Evolutionary conservation across 2,329 filamentous ascomycete genomes (phyloP).

Genomic region (Alternaria gansuensis): DNA sequence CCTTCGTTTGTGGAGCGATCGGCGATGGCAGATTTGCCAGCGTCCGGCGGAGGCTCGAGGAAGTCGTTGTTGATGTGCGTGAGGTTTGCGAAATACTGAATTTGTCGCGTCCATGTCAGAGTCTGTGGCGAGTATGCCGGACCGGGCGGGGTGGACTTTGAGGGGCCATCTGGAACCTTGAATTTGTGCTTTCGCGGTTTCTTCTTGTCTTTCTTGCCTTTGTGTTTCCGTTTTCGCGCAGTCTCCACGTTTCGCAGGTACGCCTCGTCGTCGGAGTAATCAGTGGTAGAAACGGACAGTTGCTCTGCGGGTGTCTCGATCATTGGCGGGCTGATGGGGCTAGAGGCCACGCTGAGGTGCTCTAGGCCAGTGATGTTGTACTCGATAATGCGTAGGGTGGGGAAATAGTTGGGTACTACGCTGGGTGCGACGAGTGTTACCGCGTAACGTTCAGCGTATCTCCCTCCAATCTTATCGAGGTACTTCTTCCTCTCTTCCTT

Average conservation of each 20-base stretch:
- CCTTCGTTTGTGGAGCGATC: constrained; percentile 20
- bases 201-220: constrained; percentile 59
- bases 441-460: constrained; percentile 85
- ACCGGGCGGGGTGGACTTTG: constrained; percentile 76
- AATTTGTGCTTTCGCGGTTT: constrained; percentile 57
- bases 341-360: constrained; percentile 41
- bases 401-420: constrained; percentile 91
- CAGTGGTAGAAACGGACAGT: constrained; percentile 15
- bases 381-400: constrained; percentile 86
- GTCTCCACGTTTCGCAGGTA: constrained; percentile 55
- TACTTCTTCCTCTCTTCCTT: constrained; percentile 64
- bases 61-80: constrained; percentile 84
- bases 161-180: constrained; percentile 72
- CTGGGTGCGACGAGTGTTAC: constrained; percentile 83
- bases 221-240: constrained; percentile 58
- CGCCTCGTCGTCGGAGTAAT: constrained; percentile 40
- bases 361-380: constrained; percentile 90
- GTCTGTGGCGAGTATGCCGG: constrained; percentile 90
- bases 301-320: constrained; percentile 15
- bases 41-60: constrained; percentile 25
- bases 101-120: constrained; percentile 80
- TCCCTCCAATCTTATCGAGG: constrained; percentile 75
- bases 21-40: background rate
- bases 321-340: constrained; percentile 1
- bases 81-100: constrained; percentile 94